phyloP scores from a whole-genome alignment of 1,284 basidiomycete species.

The Trichosporon sp. region DNA sequence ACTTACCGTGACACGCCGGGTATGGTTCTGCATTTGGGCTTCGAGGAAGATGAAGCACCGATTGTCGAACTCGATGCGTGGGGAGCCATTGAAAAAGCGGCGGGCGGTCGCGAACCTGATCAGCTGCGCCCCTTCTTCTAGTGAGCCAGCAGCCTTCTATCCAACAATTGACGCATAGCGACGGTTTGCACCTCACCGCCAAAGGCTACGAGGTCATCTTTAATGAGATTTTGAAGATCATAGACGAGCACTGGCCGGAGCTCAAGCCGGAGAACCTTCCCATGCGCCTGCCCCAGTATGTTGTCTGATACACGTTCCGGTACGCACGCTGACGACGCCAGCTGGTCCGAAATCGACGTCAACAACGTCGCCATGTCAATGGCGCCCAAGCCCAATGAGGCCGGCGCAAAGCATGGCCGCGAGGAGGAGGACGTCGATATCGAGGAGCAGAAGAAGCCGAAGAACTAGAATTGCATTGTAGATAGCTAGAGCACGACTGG shows the following conservation, averaged over 20 bases:
- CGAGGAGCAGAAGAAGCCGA: background rate
- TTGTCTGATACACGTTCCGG: background rate
- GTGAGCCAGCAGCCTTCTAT: slow-evolving; percentile 21
- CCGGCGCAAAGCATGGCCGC: background rate
- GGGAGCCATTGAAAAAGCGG: slow-evolving; percentile 60
- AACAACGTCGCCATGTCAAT: slow-evolving; percentile 17
- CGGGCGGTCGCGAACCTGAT: slow-evolving; percentile 54
- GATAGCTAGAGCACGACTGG: background rate
- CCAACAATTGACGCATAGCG: slow-evolving; percentile 37
- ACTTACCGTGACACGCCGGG: slow-evolving; percentile 56
- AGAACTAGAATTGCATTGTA: background rate
- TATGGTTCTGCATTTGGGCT: slow-evolving; percentile 60
- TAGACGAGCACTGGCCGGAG: slow-evolving; percentile 59
- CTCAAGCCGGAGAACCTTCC: slow-evolving; percentile 51
- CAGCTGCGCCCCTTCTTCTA: slow-evolving; percentile 48
- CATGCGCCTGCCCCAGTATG: slow-evolving; percentile 39
- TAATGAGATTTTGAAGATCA: slow-evolving; percentile 57
- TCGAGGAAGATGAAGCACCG: slow-evolving; percentile 54
- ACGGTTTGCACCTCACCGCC: slow-evolving; percentile 71
- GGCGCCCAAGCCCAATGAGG: background rate
- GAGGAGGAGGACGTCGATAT: background rate
- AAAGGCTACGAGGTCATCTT: slow-evolving; percentile 69
- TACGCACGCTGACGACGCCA: slow-evolving; percentile 4
- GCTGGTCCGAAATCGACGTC: slow-evolving; percentile 8
- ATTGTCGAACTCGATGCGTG: slow-evolving; percentile 60